phyloP scores from a whole-genome alignment of 2,329 filamentous ascomycete genomes.

The Fusarium sacchari region DNA sequence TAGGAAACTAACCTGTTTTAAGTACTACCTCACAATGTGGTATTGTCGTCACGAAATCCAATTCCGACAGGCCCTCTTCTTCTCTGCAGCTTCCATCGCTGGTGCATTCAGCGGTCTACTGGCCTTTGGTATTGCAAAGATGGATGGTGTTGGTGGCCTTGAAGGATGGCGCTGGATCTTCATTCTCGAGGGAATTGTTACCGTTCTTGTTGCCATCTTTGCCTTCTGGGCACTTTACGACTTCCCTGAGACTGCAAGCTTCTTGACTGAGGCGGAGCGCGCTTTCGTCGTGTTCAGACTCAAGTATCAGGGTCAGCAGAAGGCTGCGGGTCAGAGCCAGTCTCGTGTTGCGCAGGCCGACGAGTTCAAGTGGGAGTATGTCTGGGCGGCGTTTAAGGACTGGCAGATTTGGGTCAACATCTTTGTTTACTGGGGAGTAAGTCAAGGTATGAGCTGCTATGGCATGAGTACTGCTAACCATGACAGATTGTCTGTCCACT shows the following conservation, averaged over 20 bases:
- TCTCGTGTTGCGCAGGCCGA: slow-evolving; percentile 71
- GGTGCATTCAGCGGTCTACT: slow-evolving; percentile 80
- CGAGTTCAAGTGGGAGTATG: slow-evolving; percentile 78
- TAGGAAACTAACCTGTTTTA: neutral
- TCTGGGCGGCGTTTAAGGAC: slow-evolving; percentile 77
- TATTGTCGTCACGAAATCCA: slow-evolving; percentile 67
- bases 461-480: neutral
- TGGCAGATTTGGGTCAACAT: slow-evolving; percentile 79
- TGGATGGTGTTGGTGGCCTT: slow-evolving; percentile 71
- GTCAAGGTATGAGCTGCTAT: slow-evolving; percentile 25
- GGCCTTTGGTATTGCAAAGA: slow-evolving; percentile 74
- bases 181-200: slow-evolving; percentile 75
- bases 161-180: slow-evolving; percentile 74
- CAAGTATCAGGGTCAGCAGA: slow-evolving; percentile 66
- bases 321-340: slow-evolving; percentile 19
- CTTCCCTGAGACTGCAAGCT: slow-evolving; percentile 81
- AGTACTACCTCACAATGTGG: slow-evolving; percentile 68
- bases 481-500: slow-evolving; percentile 61
- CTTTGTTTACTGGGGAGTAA: slow-evolving; percentile 72
- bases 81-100: slow-evolving; percentile 81
- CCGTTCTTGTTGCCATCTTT: slow-evolving; percentile 71
- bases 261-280: slow-evolving; percentile 77
- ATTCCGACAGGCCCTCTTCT: slow-evolving; percentile 76
- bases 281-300: slow-evolving; percentile 76
- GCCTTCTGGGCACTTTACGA: slow-evolving; percentile 81